phyloP scores from a whole-genome alignment of 2,329 filamentous ascomycete species.

The Ramularia endophylla region DNA sequence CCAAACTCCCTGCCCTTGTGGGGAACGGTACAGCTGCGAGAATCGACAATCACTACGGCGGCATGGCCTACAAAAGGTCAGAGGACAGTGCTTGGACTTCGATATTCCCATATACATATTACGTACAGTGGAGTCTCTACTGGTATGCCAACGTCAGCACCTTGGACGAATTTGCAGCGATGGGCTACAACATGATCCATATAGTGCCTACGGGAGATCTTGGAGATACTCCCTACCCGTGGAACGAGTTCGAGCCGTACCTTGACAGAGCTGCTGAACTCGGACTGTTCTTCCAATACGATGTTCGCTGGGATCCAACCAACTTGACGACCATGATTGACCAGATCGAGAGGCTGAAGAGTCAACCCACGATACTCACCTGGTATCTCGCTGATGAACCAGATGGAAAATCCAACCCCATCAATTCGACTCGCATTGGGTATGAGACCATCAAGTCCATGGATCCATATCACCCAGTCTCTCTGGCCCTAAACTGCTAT shows the following conservation, averaged over 20 bases:
- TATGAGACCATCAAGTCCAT: slow-evolving; percentile 42
- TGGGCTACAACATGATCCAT: slow-evolving; percentile 44
- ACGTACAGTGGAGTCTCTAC: slow-evolving; percentile 34
- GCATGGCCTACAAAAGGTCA: slow-evolving; percentile 34
- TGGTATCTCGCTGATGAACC: slow-evolving; percentile 50
- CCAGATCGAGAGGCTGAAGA: slow-evolving; percentile 31
- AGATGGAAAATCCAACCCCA: slow-evolving; percentile 51
- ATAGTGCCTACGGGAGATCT: slow-evolving; percentile 26
- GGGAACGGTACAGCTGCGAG: no score
- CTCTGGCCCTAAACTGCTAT: slow-evolving; percentile 54
- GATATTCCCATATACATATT: slow-evolving; percentile 42
- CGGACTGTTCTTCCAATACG: slow-evolving; percentile 43
- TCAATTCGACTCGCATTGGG: slow-evolving; percentile 40
- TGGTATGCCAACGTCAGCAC: slow-evolving; percentile 29
- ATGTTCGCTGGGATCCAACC: slow-evolving; percentile 36
- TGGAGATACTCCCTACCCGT: slow-evolving; percentile 34
- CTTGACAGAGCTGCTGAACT: slow-evolving; percentile 39
- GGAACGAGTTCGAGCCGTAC: slow-evolving; percentile 34
- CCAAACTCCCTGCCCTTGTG: no score
- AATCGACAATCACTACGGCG: slow-evolving; percentile 43
- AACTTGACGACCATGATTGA: slow-evolving; percentile 32
- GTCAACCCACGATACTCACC: slow-evolving; percentile 34
- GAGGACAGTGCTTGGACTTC: slow-evolving; percentile 28
- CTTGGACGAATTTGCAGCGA: slow-evolving; percentile 32
- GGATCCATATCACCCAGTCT: slow-evolving; percentile 57